Percentiles rank a stretch among this genome's conserved stretches.
Evolutionary conservation across 2,329 filamentous ascomycete species (phyloP).

Genomic region (Penicillium occitanis): DNA sequence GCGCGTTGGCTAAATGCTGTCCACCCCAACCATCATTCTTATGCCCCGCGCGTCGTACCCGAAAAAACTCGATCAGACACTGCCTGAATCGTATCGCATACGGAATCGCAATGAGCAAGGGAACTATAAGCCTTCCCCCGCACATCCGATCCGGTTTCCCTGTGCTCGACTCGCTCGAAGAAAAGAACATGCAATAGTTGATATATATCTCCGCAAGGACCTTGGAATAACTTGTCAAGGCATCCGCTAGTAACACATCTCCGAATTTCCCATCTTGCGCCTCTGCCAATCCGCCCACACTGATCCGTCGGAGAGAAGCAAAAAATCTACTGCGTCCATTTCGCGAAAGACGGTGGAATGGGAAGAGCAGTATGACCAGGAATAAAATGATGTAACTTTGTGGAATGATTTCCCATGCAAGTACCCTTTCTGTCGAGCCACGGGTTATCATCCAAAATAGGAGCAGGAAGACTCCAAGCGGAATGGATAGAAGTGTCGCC

Average conservation of each 20-base stretch:
- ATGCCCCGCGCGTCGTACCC: constrained; percentile 60
- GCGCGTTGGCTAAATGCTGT: constrained; percentile 86
- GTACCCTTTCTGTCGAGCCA: constrained; percentile 66
- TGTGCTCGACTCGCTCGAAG: constrained; percentile 68
- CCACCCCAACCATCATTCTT: constrained; percentile 67
- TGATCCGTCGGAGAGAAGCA: constrained; percentile 71
- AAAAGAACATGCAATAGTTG: constrained; percentile 86
- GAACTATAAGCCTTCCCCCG: constrained; percentile 75
- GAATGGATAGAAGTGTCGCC: constrained; percentile 70
- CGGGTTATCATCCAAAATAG: constrained; percentile 82
- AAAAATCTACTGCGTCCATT: constrained; percentile 74
- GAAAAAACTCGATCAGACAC: constrained; percentile 82
- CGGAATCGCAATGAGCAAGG: constrained; percentile 78
- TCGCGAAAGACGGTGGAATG: constrained; percentile 67
- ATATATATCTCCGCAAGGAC: constrained; percentile 88
- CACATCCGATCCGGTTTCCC: constrained; percentile 77
- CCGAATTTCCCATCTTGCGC: constrained; percentile 89
- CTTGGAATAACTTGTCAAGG: constrained; percentile 90
- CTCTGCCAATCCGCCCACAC: constrained; percentile 81
- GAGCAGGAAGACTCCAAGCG: constrained; percentile 69
- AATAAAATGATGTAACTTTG: constrained; percentile 77
- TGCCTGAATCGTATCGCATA: constrained; percentile 85
- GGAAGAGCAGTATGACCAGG: constrained; percentile 68
- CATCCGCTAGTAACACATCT: constrained; percentile 90
- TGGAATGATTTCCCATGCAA: constrained; percentile 80